Evolutionary conservation across 1,284 basidiomycete species (phyloP), one percentile per base, ranked within the genome.

Genomic region (Tilletia walkeri): DNA sequence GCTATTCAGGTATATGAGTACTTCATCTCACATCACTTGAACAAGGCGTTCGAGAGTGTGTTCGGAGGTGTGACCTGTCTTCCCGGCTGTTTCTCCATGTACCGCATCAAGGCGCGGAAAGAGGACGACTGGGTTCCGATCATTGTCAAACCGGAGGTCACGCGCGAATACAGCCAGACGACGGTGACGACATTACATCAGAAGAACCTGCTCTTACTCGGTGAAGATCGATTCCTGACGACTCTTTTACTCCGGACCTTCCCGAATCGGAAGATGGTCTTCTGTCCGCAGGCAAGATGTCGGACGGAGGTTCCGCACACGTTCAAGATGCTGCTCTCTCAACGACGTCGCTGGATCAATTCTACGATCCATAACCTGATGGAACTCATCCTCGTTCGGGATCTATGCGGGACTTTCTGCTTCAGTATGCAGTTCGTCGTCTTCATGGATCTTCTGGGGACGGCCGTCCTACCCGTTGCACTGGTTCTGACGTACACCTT

Each of bases 41-140:
- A 94, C 75, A 99, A 99, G 84, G 94, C 94, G 1, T 99, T 99
- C 85, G 96, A 99, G 84, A 94, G 95, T 34, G 94, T 98, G 18
- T 99, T 99, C 84, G 96, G 96, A 83, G 96, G 96, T 89, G 96
- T 99, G 69, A 95, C 96, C 16, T 99, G 96, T 88, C 86, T 99
- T 56, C 96, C 96, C 0, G 96, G 96, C 30, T 99, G 96, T 86
- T 99, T 99, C 87, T 97, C 94, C 63, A 98, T 99, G 94, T 99
- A 99, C 86, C 88, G 96, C 67, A 88, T 99, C 84, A 99, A 99
- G 85, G 94, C 95, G 4, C 88, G 95, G 72, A 94, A 88, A 88
- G 93, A 93, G 70, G 92, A 95, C 75, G 95, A 99, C 83, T 99
- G 96, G 96, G 89, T 99, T 3, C 96, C 96, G 2, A 89, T 99